A percentile compares a stretch with the other conserved stretches of the same genome.
These are phyloP conservation scores for Pseudopithomyces maydicus DNA, from an alignment of 2,329 filamentous ascomycete genomes.

Conservation along the genomic window DNA sequence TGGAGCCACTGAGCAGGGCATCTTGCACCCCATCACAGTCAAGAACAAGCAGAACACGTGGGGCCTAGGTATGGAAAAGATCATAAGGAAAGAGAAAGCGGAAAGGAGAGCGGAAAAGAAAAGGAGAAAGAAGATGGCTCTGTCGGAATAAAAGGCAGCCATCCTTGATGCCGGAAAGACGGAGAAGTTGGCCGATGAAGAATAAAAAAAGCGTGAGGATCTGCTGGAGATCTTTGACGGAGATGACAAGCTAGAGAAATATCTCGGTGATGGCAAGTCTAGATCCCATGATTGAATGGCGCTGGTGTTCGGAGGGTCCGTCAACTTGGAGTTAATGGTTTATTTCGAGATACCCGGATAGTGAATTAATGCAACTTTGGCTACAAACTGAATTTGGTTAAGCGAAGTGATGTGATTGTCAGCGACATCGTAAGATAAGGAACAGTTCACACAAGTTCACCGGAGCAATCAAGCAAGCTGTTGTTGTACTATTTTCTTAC, in stretches of 20 bases:
- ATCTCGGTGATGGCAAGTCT: slow-evolving; percentile 59
- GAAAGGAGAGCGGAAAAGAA: too few species aligned
- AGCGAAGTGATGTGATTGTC: too few species aligned
- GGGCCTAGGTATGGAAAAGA: slow-evolving; percentile 67
- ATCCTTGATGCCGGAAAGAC: slow-evolving; percentile 72
- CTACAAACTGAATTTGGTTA: too few species aligned
- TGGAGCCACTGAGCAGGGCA: slow-evolving; percentile 70
- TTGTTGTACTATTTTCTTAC: too few species aligned
- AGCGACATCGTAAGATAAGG: too few species aligned
- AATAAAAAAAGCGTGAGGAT: slow-evolving; percentile 66
- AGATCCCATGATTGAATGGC: not conserved
- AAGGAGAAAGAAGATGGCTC: slow-evolving; percentile 47
- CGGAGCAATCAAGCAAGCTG: too few species aligned
- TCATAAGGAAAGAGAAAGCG: too few species aligned
- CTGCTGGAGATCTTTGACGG: slow-evolving; percentile 75
- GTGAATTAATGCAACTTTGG: too few species aligned
- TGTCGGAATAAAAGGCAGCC: slow-evolving; percentile 36
- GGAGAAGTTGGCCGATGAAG: slow-evolving; percentile 64
- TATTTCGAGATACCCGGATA: too few species aligned
- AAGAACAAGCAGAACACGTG: slow-evolving; percentile 74
- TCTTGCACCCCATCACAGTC: slow-evolving; percentile 75
- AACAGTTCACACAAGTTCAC: too few species aligned
- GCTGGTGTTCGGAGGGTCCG: too few species aligned
- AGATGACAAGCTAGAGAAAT: slow-evolving; percentile 75
- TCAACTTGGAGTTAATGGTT: too few species aligned